Percentiles rank a stretch among this genome's conserved stretches.
phyloP scores from a whole-genome alignment of 768 basidiomycete genomes.

The Tylopilus sp. region DNA sequence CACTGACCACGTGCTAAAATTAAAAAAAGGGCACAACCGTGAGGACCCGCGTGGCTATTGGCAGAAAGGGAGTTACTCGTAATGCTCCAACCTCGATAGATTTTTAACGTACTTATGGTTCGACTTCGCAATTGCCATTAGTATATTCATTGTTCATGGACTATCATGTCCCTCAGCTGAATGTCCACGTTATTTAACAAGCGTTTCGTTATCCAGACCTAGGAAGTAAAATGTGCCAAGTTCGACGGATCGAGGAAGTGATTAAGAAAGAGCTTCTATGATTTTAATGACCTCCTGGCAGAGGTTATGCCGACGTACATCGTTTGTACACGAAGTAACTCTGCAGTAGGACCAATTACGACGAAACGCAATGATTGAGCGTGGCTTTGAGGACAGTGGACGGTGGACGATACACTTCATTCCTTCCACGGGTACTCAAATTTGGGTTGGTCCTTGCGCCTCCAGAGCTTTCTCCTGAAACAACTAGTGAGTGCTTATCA shows the following conservation, averaged over 20 bases:
- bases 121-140: no score
- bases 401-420: conserved; percentile 24
- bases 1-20: no score
- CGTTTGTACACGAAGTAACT: background rate
- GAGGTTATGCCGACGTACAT: background rate
- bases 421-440: conserved; percentile 91
- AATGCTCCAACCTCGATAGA: no score
- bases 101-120: no score
- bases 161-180: background rate
- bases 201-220: background rate
- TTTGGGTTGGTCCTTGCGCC: conserved; percentile 80
- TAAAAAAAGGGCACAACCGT: no score
- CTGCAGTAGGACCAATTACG: background rate
- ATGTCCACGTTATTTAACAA: background rate
- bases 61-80: no score
- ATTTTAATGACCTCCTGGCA: background rate
- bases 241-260: background rate
- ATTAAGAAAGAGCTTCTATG: background rate
- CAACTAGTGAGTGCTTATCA: conserved; percentile 3
- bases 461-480: conserved; percentile 85
- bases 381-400: background rate
- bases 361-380: background rate
- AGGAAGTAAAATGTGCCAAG: background rate
- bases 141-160: background rate
- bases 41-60: no score